phyloP scores from a whole-genome alignment of 2,329 filamentous ascomycete genomes.

The Nakataea oryzae region DNA sequence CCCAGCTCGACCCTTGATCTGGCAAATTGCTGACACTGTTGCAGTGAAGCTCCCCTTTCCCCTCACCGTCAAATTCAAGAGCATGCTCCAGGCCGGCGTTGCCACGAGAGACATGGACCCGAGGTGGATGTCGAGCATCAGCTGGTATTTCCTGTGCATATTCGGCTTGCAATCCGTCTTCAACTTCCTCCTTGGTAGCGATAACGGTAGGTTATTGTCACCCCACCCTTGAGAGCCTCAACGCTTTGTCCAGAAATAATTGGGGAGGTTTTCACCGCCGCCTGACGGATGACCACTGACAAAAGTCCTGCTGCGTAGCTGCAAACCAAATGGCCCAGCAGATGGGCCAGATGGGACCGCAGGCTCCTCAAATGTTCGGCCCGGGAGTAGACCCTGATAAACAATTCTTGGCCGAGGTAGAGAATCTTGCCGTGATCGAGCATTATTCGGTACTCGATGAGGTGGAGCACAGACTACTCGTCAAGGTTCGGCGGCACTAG shows the following conservation, averaged over 20 bases:
- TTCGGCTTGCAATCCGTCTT: constrained; percentile 96
- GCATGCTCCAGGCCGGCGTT: constrained; percentile 95
- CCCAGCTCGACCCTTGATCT: neutral
- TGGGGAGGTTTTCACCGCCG: neutral
- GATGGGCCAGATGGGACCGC: constrained; percentile 71
- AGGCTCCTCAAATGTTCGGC: constrained; percentile 66
- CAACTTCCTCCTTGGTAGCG: constrained; percentile 89
- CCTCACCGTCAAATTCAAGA: constrained; percentile 97
- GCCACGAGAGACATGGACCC: constrained; percentile 94
- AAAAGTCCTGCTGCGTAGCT: constrained; percentile 36
- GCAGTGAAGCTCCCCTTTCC: constrained; percentile 93
- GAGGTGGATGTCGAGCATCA: constrained; percentile 95
- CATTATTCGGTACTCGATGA: constrained; percentile 86
- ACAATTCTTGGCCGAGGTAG: constrained; percentile 82
- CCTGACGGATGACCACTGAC: neutral
- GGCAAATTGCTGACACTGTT: constrained; percentile 9
- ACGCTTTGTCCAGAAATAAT: no score
- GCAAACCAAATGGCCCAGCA: constrained; percentile 88
- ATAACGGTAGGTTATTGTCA: constrained; percentile 62
- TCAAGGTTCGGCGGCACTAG: constrained; percentile 20
- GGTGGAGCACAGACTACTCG: constrained; percentile 74
- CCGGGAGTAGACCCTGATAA: constrained; percentile 94
- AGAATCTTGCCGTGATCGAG: constrained; percentile 91
- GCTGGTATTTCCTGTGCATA: constrained; percentile 97
- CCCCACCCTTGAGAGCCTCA: neutral